These are phyloP conservation scores for Leishmania amazonensis DNA, from an alignment of 208 protist genomes.

Conservation along the genomic window DNA sequence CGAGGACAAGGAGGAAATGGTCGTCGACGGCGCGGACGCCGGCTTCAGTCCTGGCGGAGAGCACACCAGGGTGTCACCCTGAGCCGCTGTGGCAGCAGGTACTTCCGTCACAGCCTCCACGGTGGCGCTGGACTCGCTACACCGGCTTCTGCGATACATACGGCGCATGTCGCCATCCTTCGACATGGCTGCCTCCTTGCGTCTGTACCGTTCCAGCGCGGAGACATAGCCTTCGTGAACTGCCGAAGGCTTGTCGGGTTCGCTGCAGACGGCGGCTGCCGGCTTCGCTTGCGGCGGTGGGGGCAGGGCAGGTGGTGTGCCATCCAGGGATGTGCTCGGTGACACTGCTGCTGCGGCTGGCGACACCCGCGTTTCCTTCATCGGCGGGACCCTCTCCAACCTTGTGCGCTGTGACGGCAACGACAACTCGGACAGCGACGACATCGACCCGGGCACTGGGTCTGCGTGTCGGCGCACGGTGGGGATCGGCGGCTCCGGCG, in stretches of 20 bases:
- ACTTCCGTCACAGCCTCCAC: background rate
- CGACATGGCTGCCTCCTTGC: background rate
- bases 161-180: background rate
- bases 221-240: background rate
- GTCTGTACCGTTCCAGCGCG: background rate
- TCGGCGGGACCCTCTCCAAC: background rate
- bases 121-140: background rate
- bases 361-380: background rate
- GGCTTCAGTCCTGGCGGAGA: background rate
- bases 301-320: background rate
- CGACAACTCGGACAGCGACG: background rate
- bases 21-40: background rate
- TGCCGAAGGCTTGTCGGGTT: background rate
- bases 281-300: background rate
- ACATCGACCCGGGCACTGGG: background rate
- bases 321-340: background rate
- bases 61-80: background rate
- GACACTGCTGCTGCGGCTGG: background rate
- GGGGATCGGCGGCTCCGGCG: background rate
- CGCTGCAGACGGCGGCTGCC: background rate
- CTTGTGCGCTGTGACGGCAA: background rate
- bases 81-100: background rate
- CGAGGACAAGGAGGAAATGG: background rate
- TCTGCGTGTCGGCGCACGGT: background rate
- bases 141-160: background rate